Percentiles rank a stretch among this genome's conserved stretches.
phyloP scores from a whole-genome alignment of 2,329 filamentous ascomycete genomes.

The Sporothrix euskadiensis region DNA sequence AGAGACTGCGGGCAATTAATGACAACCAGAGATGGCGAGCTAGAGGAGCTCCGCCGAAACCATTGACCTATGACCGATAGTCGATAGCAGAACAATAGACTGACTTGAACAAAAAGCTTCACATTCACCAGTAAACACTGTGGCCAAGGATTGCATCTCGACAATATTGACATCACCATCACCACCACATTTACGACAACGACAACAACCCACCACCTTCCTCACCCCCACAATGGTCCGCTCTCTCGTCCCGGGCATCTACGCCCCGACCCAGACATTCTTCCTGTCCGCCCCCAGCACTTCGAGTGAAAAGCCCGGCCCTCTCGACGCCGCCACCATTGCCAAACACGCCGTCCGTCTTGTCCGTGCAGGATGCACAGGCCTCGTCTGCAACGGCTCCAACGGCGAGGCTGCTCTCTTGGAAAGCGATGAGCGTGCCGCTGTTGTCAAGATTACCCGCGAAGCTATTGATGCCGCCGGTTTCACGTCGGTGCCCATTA shows the following conservation, averaged over 20 bases:
- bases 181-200: not conserved
- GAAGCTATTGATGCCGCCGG: conserved; percentile 79
- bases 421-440: conserved; percentile 69
- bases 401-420: conserved; percentile 88
- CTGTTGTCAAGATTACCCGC: conserved; percentile 73
- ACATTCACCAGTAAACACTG: not conserved
- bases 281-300: not conserved
- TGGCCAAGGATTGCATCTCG: not conserved
- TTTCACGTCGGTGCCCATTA: conserved; percentile 71
- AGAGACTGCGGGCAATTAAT: not conserved
- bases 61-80: not conserved
- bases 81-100: not conserved
- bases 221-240: conserved; percentile 5
- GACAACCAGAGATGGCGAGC: not conserved
- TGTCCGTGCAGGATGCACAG: conserved; percentile 72
- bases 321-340: conserved; percentile 75
- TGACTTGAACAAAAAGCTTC: no score
- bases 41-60: not conserved
- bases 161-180: not conserved
- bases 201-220: not conserved
- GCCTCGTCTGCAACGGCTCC: conserved; percentile 82
- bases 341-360: conserved; percentile 78
- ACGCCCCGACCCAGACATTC: conserved; percentile 24
- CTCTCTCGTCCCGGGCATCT: conserved; percentile 20
- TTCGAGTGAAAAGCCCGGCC: conserved; percentile 63